Base-by-base conservation (phyloP, 2,329 filamentous ascomycete species). In the Beauveria caledonica region DNA sequence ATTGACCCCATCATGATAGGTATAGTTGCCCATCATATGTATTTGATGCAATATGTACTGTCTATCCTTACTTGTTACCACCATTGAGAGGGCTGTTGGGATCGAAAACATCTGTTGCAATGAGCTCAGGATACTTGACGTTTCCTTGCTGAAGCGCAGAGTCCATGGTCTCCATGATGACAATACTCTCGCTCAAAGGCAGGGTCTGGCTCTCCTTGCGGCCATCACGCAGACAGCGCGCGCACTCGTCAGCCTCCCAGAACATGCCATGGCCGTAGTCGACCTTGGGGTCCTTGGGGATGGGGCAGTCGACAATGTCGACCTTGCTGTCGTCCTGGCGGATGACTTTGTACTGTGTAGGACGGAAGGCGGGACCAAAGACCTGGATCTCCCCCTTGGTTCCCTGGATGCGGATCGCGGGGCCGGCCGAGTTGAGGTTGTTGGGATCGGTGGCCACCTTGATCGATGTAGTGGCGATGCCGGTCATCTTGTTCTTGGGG, bases 231-330 rank as follows among this genome's bases (percentile, higher is more conserved):
- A 96, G 70, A 65, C 88, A 90, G 50, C 86, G 80, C 29, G 87
- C 89, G 64, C 84, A 87, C 77, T 91, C 89, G 71, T 92, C 89
- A 1, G 90, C 90, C 72, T 92, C 88, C 87, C 87, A 93, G 76
- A 90, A 94, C 89, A 95, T 94, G 54, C 90, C 91, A 64, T 90
- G 87, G 11, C 90, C 90, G 75, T 76, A 80, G 64, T 74, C 69
- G 36, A 78, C 74, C 64, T 74, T 76, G 25, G 73, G 66, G 66
- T 85, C 81, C 60, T 71, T 69, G 45, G 82, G 82, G 48, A 83
- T 78, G 13, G 80, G 79, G 68, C 77, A 81, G 65, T 82, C 76
- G 55, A 84, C 75, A 13, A 78, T 72, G 66, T 83, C 79, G 29
- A 78, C 70, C 46, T 77, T 74, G 54, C 77, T 77, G 29, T 74